Conservation (phyloP, 140 eudicot species). For the Senecio squalidus region DNA sequence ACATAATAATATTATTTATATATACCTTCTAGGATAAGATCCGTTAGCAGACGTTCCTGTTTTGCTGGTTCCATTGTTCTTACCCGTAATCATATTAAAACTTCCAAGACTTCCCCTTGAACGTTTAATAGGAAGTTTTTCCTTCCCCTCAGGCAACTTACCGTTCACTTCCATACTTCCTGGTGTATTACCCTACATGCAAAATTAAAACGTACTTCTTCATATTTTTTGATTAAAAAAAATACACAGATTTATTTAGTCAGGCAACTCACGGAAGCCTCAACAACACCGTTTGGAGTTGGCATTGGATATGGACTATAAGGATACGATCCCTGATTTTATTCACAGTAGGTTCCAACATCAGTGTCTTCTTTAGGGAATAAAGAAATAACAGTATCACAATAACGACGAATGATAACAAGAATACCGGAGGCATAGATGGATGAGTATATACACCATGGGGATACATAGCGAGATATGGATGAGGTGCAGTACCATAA, state of each 20-base stretch:
- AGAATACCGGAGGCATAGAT: slow-evolving; percentile 84
- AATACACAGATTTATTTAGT: not conserved
- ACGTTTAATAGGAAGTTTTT: slow-evolving; percentile 87
- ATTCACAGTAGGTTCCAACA: slow-evolving; percentile 5
- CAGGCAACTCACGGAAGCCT: slow-evolving; percentile 71
- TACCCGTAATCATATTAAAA: slow-evolving; percentile 81
- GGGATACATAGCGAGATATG: slow-evolving; percentile 90
- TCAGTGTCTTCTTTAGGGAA: not conserved
- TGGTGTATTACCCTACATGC: slow-evolving; percentile 52
- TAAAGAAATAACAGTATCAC: not conserved
- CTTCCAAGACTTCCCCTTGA: slow-evolving; percentile 89
- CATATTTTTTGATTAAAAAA: not conserved
- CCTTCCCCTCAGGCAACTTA: slow-evolving; percentile 78
- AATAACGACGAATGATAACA: not conserved
- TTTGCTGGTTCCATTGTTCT: slow-evolving; percentile 60
- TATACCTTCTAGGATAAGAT: slow-evolving; percentile 68
- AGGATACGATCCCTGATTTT: slow-evolving; percentile 85
- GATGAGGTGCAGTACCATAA: slow-evolving; percentile 99
- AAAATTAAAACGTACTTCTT: slow-evolving; percentile 15
- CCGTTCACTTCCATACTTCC: slow-evolving; percentile 62
- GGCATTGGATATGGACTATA: slow-evolving; percentile 85
- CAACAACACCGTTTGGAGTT: slow-evolving; percentile 80
- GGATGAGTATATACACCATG: slow-evolving; percentile 98
- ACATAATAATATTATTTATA: slow-evolving; percentile 5
- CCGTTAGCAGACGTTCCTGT: slow-evolving; percentile 75